Base-by-base conservation (phyloP, 2,329 filamentous ascomycete genomes). In the Ilyonectria sp. region DNA sequence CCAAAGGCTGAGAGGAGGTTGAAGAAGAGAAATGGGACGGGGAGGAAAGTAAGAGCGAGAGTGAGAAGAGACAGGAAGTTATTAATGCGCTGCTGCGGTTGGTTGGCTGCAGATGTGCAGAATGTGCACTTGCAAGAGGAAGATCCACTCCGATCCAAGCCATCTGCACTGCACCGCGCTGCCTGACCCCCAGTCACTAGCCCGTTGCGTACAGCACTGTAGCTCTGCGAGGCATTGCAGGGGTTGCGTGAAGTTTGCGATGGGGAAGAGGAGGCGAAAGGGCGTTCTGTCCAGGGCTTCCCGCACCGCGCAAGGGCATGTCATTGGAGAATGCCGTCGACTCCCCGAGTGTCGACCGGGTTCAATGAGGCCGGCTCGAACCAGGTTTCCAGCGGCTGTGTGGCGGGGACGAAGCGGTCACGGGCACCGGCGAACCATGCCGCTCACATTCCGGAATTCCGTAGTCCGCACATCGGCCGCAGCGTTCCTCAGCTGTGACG, bases 81-180 rank as follows among this genome's bases (percentile, higher is more conserved):
- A 61, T 57, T 66, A 66, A 66, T 60, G 58, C 59, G 47, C 37
- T 33, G 63, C 61, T 53, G 63, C 63, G 63, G 63, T 61, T 65
- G 57, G 58, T 31, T 46, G 49, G 43, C 31, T 19, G 43, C 33
- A 37, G 53, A 46, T 57, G 57, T 37, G 63, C 63, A 23, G 63
- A 60, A 53, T 53, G 50, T 21, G 29, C 49, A 50, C 47, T 50
- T 50, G 47, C 49, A 35, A 44, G 37, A 40, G 11, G 17, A 40
- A 15, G 54, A 43, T 53, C 61, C 61, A 63, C 61, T 37, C 57
- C 53, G 61, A 43, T 52, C 19, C 46, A 63, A 63, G 61, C 61
- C 61, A 63, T 58, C 26, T 63, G 60, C 23, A 26, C 23, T 26
- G 23, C 26, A 26, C 26, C 26, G 26, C 26, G 5, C 26, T 26